A percentile compares a stretch with the other conserved stretches of the same genome.
These are phyloP conservation scores for Sclerotinia trifoliorum DNA, from an alignment of 2,329 filamentous ascomycete genomes.

Conservation along the genomic window DNA sequence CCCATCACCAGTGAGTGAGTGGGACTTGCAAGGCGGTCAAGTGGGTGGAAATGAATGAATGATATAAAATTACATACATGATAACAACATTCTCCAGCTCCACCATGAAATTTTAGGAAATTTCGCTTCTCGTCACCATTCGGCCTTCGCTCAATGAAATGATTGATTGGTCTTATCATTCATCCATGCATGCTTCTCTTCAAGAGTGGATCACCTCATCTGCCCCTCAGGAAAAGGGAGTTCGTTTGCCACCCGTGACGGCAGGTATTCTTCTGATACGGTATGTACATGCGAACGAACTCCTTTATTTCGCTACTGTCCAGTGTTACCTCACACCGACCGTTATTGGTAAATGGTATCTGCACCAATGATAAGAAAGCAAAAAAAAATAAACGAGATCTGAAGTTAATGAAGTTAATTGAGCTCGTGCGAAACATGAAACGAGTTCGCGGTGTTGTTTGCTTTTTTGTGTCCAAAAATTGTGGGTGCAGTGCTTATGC, in stretches of 20 bases:
- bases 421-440: conserved; percentile 3
- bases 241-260: conserved; percentile 10
- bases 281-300: background rate
- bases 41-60: background rate
- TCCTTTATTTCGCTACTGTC: background rate
- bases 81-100: conserved; percentile 1
- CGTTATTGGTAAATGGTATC: too few relatives aligned
- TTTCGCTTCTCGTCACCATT: background rate
- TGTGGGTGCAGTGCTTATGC: background rate
- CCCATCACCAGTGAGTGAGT: too few relatives aligned
- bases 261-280: background rate
- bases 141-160: background rate
- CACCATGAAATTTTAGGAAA: background rate
- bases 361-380: background rate
- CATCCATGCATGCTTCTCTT: conserved; percentile 3
- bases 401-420: background rate
- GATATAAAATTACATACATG: conserved; percentile 1
- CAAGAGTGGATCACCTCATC: conserved; percentile 1
- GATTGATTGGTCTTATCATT: background rate
- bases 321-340: background rate
- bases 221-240: conserved; percentile 9
- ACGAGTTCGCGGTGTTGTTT: conserved; percentile 4
- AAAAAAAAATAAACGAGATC: background rate
- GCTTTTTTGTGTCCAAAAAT: background rate
- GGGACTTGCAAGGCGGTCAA: conserved; percentile 8